Evolutionary conservation across 192 early-diverging fungal genomes (phyloP), one percentile per base, ranked within the genome.

Genomic region (Coemansia guatemalensis): DNA sequence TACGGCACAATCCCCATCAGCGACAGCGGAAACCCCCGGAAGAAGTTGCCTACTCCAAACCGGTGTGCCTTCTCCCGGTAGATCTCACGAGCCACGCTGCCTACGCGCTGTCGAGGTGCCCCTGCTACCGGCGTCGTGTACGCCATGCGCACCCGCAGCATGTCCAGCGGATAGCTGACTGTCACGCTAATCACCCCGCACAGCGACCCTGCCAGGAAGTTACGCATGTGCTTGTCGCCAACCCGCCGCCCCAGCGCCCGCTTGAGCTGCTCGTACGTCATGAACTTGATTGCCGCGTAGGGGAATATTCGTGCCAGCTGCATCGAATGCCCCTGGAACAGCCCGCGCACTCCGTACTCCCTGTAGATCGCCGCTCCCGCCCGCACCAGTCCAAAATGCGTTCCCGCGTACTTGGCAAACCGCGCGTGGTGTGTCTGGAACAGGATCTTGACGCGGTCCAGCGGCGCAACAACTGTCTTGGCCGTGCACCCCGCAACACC

Each of bases 201-300:
- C 54, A 81, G 56, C 21, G 92, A 92, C 21, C 97, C 97, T 2
- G 95, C 93, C 12, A 95, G 49, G 33, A 95, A 85, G 66, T 93
- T 87, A 55, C 88, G 83, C 44, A 87, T 58, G 22, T 87, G 78
- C 22, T 88, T 89, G 60, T 91, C 88, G 21, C 83, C 58, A 48
- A 84, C 64, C 58, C 84, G 82, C 14, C 73, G 84, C 17, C 90
- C 89, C 86, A 94, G 65, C 8, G 83, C 82, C 48, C 77, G 61
- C 61, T 85, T 83, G 61, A 88, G 89, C 75, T 99, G 95, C 82
- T 99, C 97, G 72, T 93, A 96, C 8, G 89, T 88, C 86, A 96
- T 94, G 68, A 96, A 99, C 73, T 97, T 97, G 73, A 99, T 91
- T 8, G 95, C 92, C 0, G 94, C 92, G 67, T 97, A 99, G 4